Evolutionary conservation across 2,329 filamentous ascomycete genomes (phyloP), one percentile per base, ranked within the genome.

Genomic region (Cytospora piceae): DNA sequence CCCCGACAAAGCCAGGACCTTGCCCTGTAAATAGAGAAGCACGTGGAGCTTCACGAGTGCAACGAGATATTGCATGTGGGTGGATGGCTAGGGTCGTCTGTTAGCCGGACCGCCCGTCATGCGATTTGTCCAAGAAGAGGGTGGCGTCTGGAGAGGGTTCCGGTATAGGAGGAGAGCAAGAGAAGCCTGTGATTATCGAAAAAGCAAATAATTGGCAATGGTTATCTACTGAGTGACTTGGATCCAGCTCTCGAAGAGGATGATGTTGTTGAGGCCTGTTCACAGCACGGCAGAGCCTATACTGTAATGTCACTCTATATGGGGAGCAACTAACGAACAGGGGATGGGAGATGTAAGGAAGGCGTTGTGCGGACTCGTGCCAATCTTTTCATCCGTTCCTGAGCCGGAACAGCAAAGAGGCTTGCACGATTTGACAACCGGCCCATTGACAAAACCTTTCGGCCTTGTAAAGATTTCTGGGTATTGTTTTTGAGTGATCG

Each of bases 131-230:
- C 42, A 7, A 24, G 4, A 14, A 20, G n/a, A 22, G 11, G 46
- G 20, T 12, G n/a, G 46, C n/a, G n/a, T 49, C 9, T 49, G 46
- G 46, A 22, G 46, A 49, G 9, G 46, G n/a, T 49, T 1, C n/a
- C 22, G n/a, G 24, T 22, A 49, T 22, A n/a, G 9, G 42, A 24
- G 22, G n/a, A 49, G 42, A 22, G 46, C 46, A 49, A 49, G 46
- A 49, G 46, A 24, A 49, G 46, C 46, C n/a, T 24, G n/a, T 49
- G 22, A 49, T 49, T 49, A 49, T n/a, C n/a, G 15, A 49, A 49
- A 49, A 49, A 12, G 46, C 46, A 49, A 49, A 24, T 24, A 49
- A 49, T 49, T 49, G 11, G 46, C 46, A 11, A 24, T 49, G 46
- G 4, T 7, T 24, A 24, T 14, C n/a, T 24, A 24, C n/a, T 49